Evolutionary conservation across 2,329 filamentous ascomycete species (phyloP).

Genomic region (Bipolaris victoriae): DNA sequence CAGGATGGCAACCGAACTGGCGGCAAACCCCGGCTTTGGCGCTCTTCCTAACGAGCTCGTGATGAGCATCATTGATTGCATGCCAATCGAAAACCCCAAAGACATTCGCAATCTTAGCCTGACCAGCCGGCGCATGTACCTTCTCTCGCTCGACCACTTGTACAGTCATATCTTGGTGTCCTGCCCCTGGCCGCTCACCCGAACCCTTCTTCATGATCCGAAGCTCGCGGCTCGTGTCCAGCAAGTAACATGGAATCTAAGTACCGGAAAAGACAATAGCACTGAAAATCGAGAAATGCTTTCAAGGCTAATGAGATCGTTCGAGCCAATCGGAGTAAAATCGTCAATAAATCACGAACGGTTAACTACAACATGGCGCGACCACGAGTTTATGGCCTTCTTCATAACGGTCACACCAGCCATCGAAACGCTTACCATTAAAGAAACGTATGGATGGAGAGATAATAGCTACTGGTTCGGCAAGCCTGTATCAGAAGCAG

Average conservation of each 20-base stretch:
- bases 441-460: constrained; percentile 5
- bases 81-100: constrained; percentile 3
- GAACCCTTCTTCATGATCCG: constrained; percentile 1
- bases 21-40: not conserved
- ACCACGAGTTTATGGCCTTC: constrained; percentile 5
- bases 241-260: constrained; percentile 8
- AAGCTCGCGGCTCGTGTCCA: constrained; percentile 4
- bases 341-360: not conserved
- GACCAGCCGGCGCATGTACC: constrained; percentile 11
- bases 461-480: constrained; percentile 7
- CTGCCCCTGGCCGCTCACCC: constrained; percentile 9
- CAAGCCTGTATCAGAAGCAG: not conserved
- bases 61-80: constrained; percentile 10
- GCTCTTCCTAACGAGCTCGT: constrained; percentile 12
- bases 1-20: constrained; percentile 2
- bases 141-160: constrained; percentile 7
- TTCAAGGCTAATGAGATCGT: not conserved
- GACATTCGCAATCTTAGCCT: constrained; percentile 9
- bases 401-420: constrained; percentile 7
- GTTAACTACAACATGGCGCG: not conserved
- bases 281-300: not conserved
- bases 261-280: not conserved
- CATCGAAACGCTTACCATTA: constrained; percentile 5
- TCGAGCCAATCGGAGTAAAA: not conserved
- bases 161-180: constrained; percentile 5